These are phyloP conservation scores for Cornus controversa DNA, from an alignment of 148 eudicot genomes.

Conservation along the genomic window DNA sequence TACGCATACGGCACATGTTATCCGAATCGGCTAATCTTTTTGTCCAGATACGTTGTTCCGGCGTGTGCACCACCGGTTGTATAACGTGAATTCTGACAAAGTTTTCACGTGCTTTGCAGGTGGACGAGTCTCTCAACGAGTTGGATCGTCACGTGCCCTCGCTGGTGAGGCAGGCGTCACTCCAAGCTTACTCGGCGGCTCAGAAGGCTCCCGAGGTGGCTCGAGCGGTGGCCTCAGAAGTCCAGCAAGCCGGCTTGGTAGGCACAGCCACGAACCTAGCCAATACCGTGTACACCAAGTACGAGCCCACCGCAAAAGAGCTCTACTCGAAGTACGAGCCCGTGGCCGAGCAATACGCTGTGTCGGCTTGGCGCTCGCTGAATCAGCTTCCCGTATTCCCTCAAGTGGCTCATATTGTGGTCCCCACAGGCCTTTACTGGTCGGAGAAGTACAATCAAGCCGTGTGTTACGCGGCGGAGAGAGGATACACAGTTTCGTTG, in stretches of 20 bases:
- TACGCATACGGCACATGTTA: not conserved
- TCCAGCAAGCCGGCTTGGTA: conserved; percentile 32
- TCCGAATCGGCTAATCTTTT: not conserved
- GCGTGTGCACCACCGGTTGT: too few species aligned
- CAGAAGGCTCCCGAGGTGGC: conserved; percentile 38
- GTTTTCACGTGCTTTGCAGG: conserved; percentile 30
- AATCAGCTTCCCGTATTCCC: conserved; percentile 58
- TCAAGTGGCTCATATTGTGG: conserved; percentile 47
- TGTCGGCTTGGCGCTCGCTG: conserved; percentile 52
- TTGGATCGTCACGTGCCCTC: conserved; percentile 49
- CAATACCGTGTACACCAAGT: conserved; percentile 38
- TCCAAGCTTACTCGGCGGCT: conserved; percentile 21
- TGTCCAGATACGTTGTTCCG: too few species aligned
- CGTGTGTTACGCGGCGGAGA: conserved; percentile 33
- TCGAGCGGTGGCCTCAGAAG: conserved; percentile 37
- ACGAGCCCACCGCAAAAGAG: conserved; percentile 57
- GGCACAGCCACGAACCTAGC: conserved; percentile 29
- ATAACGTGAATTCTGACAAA: too few species aligned
- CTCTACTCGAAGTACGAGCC: conserved; percentile 60
- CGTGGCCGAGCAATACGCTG: conserved; percentile 58
- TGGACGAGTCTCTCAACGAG: conserved; percentile 41
- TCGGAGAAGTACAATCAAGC: conserved; percentile 58
- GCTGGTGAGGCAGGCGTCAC: conserved; percentile 29
- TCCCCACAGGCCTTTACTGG: conserved; percentile 61
- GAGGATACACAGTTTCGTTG: conserved; percentile 42